A percentile compares a stretch with the other conserved stretches of the same genome.
phyloP scores from a whole-genome alignment of 2,329 filamentous ascomycete species.

The Elsinoe arachidis region DNA sequence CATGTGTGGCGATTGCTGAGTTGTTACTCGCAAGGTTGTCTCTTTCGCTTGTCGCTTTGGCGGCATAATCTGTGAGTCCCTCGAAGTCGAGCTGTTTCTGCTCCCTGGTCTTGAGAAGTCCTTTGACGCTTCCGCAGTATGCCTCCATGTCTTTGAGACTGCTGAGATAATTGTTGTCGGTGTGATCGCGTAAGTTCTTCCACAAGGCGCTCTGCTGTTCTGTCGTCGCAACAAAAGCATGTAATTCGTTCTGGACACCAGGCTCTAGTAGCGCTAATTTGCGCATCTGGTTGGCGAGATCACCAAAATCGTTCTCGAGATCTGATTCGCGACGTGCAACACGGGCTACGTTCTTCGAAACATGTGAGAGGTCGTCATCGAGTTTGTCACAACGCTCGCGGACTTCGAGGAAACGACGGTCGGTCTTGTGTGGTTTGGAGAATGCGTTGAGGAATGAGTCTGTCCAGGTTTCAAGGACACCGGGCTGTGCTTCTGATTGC shows the following conservation, averaged over 20 bases:
- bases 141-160: constrained; percentile 91
- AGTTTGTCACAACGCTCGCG: constrained; percentile 87
- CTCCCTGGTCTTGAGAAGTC: constrained; percentile 83
- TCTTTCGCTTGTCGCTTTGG: constrained; percentile 78
- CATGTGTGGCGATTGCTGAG: constrained; percentile 33
- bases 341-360: constrained; percentile 90
- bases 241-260: constrained; percentile 70
- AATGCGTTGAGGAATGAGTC: constrained; percentile 97
- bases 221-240: constrained; percentile 77
- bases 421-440: constrained; percentile 89
- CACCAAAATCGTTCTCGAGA: constrained; percentile 76
- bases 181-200: constrained; percentile 75
- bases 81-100: constrained; percentile 98
- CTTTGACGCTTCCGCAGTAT: constrained; percentile 80
- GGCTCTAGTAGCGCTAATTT: constrained; percentile 85
- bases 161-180: constrained; percentile 91
- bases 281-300: constrained; percentile 89
- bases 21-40: constrained; percentile 62
- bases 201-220: constrained; percentile 75
- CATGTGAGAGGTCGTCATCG: constrained; percentile 82
- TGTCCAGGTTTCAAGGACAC: constrained; percentile 86
- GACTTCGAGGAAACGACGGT: constrained; percentile 90
- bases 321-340: constrained; percentile 83
- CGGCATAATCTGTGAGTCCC: constrained; percentile 88
- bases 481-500: constrained; percentile 33